Evolutionary conservation across 1,139 yeast species (phyloP).

Genomic region (Yamadazyma dushanensis): DNA sequence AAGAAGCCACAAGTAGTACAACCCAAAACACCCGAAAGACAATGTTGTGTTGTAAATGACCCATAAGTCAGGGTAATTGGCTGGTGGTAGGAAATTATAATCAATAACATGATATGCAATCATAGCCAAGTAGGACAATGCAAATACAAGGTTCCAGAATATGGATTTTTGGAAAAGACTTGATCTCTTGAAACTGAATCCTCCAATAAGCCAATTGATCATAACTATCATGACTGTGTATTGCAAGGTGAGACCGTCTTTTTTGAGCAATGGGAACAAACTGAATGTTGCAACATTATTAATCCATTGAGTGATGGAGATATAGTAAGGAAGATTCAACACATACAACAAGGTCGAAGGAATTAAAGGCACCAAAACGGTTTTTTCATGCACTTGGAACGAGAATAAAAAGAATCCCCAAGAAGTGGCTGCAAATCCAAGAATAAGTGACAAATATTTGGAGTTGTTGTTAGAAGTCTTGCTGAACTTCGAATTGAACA

Average conservation of each 20-base stretch:
- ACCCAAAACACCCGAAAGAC: conserved; percentile 71
- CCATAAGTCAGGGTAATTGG: conserved; percentile 79
- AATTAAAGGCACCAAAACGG: conserved; percentile 80
- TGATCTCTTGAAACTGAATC: conserved; percentile 27
- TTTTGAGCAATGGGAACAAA: conserved; percentile 80
- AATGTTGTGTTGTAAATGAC: conserved; percentile 71
- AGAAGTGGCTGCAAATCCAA: conserved; percentile 82
- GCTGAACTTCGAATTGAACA: conserved; percentile 32
- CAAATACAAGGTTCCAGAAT: conserved; percentile 58
- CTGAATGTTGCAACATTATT: conserved; percentile 83
- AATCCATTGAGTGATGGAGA: conserved; percentile 82
- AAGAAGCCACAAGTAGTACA: conserved; percentile 79
- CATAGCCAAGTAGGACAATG: conserved; percentile 59
- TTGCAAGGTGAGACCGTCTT: conserved; percentile 74
- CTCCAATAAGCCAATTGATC: conserved; percentile 85
- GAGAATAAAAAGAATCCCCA: conserved; percentile 88
- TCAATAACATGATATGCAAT: conserved; percentile 57
- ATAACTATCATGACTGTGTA: conserved; percentile 59
- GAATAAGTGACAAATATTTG: conserved; percentile 32
- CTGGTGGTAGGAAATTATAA: conserved; percentile 50
- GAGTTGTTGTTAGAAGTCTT: conserved; percentile 19
- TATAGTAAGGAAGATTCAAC: conserved; percentile 55
- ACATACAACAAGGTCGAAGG: conserved; percentile 76
- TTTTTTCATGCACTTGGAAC: conserved; percentile 95
- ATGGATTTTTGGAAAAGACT: conserved; percentile 38